Base-by-base conservation (phyloP, 352 stramenopile species). In the Pythium utonaiense region DNA sequence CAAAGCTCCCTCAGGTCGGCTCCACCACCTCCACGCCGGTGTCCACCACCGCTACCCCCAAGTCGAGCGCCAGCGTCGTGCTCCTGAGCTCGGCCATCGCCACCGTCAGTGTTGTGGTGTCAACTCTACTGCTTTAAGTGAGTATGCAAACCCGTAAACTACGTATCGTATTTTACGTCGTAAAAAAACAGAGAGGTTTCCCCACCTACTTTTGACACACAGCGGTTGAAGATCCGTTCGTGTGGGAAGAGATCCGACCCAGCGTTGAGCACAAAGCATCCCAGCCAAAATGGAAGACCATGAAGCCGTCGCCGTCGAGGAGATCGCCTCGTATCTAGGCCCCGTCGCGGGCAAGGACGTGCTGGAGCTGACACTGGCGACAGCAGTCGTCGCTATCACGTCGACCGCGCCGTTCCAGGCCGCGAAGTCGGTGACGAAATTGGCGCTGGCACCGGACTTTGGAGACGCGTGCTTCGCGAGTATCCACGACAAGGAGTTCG, bases 301-400 rank as follows among this genome's bases (percentile, higher is more conserved):
- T 51, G 62, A 69, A 40, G 54, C 51, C 22, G 56, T 48, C 22
- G 62, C 62, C 1, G 27, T 62, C 24, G 40, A 62, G 63, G 57
- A 79, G 60, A 72, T 79, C 44, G 53, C 52, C 25, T 45, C 45
- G 51, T 56, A 62, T 6, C 44, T 63, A 9, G 44, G 38, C 41
- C 63, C 52, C 8, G 48, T 73, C 42, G 57, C 67, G 12, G 69
- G 68, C 38, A 70, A 73, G 41, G 61, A 75, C 41, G 68, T 79
- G 36, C 53, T 79, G 19, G 71, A 79, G 28, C 48, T 80, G 19
- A 69, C 66, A 33, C 57, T 76, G 19, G 71, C 52, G 31, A 61
- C 64, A 30, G 53, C 64, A 13, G 62, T 59, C 9, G 55, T 44
- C 28, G 24, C 40, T 31, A 57, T 66, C 60, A 69, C 64, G 36